Conservation (phyloP, 2,329 filamentous ascomycete genomes). For the Paradendryphiella salina region DNA sequence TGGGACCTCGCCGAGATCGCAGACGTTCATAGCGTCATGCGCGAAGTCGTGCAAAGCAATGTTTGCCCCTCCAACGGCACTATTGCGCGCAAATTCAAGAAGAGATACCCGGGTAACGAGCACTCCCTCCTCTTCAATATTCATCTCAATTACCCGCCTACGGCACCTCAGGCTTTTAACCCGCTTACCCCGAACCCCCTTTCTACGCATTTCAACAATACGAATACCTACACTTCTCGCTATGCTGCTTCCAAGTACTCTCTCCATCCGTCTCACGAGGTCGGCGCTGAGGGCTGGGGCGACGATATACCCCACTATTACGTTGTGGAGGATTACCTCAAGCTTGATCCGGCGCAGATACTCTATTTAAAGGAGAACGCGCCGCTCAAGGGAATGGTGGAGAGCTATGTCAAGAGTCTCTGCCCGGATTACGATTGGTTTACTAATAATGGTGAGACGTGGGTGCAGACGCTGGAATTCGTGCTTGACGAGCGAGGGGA, state of each 20-base stretch:
- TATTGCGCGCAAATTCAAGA: constrained; percentile 61
- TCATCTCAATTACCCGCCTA: constrained; percentile 55
- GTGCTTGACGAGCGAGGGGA: constrained; percentile 60
- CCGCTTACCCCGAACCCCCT: constrained; percentile 34
- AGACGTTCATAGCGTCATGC: constrained; percentile 60
- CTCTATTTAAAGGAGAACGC: constrained; percentile 61
- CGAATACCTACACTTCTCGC: constrained; percentile 38
- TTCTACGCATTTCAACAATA: constrained; percentile 46
- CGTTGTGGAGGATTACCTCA: constrained; percentile 66
- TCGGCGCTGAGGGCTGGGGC: constrained; percentile 65
- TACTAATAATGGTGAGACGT: constrained; percentile 65
- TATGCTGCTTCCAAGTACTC: constrained; percentile 53
- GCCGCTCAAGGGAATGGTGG: constrained; percentile 60
- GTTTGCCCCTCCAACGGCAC: constrained; percentile 65
- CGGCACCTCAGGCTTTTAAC: constrained; percentile 39
- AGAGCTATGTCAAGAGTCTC: constrained; percentile 55
- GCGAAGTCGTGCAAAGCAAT: constrained; percentile 60
- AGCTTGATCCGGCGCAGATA: constrained; percentile 63
- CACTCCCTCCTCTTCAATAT: constrained; percentile 58
- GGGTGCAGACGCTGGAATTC: constrained; percentile 61
- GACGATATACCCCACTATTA: constrained; percentile 67
- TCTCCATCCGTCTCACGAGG: constrained; percentile 55
- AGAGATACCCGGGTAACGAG: constrained; percentile 56
- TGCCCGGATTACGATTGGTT: constrained; percentile 59
- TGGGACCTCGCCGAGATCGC: constrained; percentile 62